Percentiles rank a stretch among this genome's conserved stretches.
These are phyloP conservation scores for Zizania latifolia DNA, from an alignment of 176 grass and related monocot species.

Conservation along the genomic window DNA sequence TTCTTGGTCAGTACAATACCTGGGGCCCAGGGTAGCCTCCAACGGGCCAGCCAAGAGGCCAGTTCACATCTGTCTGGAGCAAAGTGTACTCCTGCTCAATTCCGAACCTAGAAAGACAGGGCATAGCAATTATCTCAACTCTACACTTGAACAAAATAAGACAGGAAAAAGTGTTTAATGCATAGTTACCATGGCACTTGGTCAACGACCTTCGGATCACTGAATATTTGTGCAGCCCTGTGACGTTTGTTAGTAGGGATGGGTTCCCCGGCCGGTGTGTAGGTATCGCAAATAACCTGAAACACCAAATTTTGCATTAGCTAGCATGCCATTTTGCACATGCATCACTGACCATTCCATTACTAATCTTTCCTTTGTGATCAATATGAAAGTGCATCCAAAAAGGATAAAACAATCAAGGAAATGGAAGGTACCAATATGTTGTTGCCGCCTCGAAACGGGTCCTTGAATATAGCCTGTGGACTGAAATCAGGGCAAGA, in stretches of 20 bases:
- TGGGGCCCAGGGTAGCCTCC: constrained; percentile 97
- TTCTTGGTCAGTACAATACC: constrained; percentile 41
- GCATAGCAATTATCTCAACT: neutral
- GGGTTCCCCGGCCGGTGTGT: constrained; percentile 64
- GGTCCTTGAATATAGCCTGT: constrained; percentile 96
- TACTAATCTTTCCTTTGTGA: neutral
- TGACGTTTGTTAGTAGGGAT: constrained; percentile 78
- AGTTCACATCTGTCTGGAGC: constrained; percentile 76
- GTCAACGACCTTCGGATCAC: constrained; percentile 58
- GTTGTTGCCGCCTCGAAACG: constrained; percentile 95
- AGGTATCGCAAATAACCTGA: constrained; percentile 78
- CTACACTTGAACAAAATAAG: neutral
- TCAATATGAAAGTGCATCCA: neutral
- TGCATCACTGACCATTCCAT: neutral
- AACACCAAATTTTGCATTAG: neutral
- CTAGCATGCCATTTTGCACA: neutral
- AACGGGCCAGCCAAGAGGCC: constrained; percentile 99
- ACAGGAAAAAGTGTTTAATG: neutral
- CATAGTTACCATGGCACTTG: constrained; percentile 80
- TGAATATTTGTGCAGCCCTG: constrained; percentile 73
- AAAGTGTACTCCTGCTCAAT: constrained; percentile 99
- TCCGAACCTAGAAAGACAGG: constrained; percentile 57
- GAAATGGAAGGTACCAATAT: constrained; percentile 56
- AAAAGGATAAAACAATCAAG: neutral
- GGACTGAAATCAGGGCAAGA: constrained; percentile 42